These are phyloP conservation scores for Pelargonium exstipulatum DNA, from an alignment of 441 rosid genomes.

Conservation along the genomic window DNA sequence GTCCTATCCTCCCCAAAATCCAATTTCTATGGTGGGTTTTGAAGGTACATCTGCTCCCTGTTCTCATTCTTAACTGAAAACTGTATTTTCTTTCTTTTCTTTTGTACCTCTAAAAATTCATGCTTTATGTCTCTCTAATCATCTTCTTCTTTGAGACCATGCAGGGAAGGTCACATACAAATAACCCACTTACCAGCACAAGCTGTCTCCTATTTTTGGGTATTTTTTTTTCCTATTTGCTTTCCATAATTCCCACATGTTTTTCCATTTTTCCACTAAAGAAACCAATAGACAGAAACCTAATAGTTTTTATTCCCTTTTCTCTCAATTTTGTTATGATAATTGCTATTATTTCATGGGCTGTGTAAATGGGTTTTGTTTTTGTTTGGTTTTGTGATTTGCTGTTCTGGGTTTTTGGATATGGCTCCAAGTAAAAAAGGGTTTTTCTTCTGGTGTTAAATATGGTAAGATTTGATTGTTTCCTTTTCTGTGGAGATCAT, in stretches of 20 bases:
- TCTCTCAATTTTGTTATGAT: no score
- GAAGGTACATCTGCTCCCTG: constrained; percentile 27
- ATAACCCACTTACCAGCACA: not conserved
- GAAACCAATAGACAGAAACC: no score
- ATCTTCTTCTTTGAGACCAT: not conserved
- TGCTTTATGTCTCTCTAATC: not conserved
- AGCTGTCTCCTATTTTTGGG: not conserved
- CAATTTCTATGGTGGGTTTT: not conserved
- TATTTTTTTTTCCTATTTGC: not conserved
- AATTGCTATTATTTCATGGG: no score
- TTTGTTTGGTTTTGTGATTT: no score
- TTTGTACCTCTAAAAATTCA: not conserved
- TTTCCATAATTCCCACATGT: not conserved
- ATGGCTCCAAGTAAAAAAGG: no score
- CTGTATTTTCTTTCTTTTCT: not conserved
- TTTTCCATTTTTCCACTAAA: no score
- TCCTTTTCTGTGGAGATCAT: no score
- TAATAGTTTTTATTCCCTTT: no score
- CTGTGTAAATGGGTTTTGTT: no score
- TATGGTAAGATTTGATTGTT: no score
- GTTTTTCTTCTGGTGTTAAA: no score
- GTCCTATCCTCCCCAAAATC: not conserved
- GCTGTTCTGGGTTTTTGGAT: no score
- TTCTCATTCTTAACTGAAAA: constrained; percentile 24
- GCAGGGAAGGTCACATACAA: not conserved